Evolutionary conservation across 345 rosid species (phyloP), one percentile per base, ranked within the genome.

Genomic region (Camelina laxa): DNA sequence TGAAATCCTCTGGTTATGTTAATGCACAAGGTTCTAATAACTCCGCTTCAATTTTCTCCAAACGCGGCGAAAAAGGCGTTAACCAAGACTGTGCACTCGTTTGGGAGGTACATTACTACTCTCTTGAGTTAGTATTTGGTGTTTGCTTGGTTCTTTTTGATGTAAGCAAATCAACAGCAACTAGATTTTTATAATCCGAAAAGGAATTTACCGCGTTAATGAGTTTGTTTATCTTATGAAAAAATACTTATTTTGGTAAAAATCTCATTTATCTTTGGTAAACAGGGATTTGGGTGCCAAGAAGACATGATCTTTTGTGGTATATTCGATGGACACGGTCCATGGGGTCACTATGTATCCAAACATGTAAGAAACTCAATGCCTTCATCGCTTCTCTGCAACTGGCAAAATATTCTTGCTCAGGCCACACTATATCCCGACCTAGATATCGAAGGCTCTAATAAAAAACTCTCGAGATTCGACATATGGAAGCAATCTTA

Each of bases 291-390:
- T 78, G 99, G 99, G 74, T 85, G 98, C 75, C 99, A 95, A 83
- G 87, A 72, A 63, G 99, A 92, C 79, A 95, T 89, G 94, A 75
- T 82, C 1, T 95, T 92, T 47, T 95, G 99, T 9, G 99, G 99
- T 69, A 87, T 95, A 77, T 95, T 92, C 65, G 98, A 95, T 79
- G 99, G 99, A 47, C 98, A 95, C 20, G 99, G 98, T 73, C 90
- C 89, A 11, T 95, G 99, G 99, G 99, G 99, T 44, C 99, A 95
- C 78, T 92, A 69, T 59, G 98, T 95, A 55, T 81, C 98, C 1
- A 92, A 92, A 75, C 88, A 78, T 71, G 99, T 95, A 54, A 79
- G 92, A 21, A 82, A 95, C 77, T 82, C 94, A 0, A 76, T 95
- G 94, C 98, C 98, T 41, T 63, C 79, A 0, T 82, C 84, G 27